These are phyloP conservation scores for Diaporthe vaccinii DNA, from an alignment of 2,329 filamentous ascomycete genomes.

Conservation along the genomic window DNA sequence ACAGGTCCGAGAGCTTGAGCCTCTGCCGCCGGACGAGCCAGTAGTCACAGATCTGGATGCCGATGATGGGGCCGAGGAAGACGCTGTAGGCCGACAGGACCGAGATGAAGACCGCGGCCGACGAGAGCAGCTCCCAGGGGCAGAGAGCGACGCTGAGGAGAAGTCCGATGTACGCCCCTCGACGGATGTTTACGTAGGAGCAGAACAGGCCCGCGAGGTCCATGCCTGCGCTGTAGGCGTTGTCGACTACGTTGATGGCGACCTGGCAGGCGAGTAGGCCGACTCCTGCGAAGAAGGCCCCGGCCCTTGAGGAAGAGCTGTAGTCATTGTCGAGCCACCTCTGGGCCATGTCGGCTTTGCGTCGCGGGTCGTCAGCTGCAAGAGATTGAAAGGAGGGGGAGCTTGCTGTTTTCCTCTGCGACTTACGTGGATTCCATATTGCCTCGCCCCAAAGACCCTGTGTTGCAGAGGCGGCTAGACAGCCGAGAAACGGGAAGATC, in stretches of 20 bases:
- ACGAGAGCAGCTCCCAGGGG: conserved; percentile 65
- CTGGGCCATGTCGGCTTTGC: conserved; percentile 37
- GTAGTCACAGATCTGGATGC: conserved; percentile 40
- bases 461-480: conserved; percentile 36
- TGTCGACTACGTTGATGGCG: conserved; percentile 60
- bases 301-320: conserved; percentile 52
- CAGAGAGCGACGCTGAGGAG: conserved; percentile 48
- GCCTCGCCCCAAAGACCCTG: conserved; percentile 35
- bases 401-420: not conserved
- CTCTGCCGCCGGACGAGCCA: conserved; percentile 36
- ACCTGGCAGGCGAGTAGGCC: conserved; percentile 61
- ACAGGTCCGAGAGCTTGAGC: conserved; percentile 41
- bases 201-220: conserved; percentile 67
- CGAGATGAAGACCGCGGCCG: conserved; percentile 60
- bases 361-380: not conserved
- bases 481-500: conserved; percentile 36
- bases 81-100: conserved; percentile 57
- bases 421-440: conserved; percentile 39
- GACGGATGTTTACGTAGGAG: conserved; percentile 67
- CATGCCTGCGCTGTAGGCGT: conserved; percentile 66
- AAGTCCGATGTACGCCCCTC: conserved; percentile 61
- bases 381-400: not conserved
- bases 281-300: conserved; percentile 60
- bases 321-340: conserved; percentile 39
- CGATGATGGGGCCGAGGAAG: conserved; percentile 41